phyloP scores from a whole-genome alignment of 345 rosid genomes.

The Populus alba region DNA sequence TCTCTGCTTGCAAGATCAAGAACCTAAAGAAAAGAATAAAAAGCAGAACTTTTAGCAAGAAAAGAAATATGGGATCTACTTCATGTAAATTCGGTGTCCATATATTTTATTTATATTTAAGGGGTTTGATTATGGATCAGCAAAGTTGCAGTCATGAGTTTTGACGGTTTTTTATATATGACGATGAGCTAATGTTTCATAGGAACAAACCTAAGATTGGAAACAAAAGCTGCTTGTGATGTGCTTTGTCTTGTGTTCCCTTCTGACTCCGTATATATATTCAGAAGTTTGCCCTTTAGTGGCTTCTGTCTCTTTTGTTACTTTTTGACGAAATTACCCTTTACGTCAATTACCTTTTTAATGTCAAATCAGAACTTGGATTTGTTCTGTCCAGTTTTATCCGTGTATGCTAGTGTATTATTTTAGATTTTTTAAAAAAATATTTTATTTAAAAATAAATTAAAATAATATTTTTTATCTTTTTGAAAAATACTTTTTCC shows the following conservation, averaged over 20 bases:
- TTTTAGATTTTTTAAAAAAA: too few relatives aligned
- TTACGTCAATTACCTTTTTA: not conserved
- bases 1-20: slow-evolving; percentile 19
- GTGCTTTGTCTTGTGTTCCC: not conserved
- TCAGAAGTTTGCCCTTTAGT: not conserved
- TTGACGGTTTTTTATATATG: not conserved
- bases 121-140: slow-evolving; percentile 26
- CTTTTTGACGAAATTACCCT: slow-evolving; percentile 19
- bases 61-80: not conserved
- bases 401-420: too few relatives aligned
- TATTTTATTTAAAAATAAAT: too few relatives aligned
- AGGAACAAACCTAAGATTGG: slow-evolving; percentile 23
- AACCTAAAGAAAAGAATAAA: slow-evolving; percentile 14
- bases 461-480: too few relatives aligned
- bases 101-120: slow-evolving; percentile 8
- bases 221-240: not conserved
- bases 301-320: not conserved
- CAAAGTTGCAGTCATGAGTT: slow-evolving; percentile 10
- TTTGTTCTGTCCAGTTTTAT: too few relatives aligned
- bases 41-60: slow-evolving; percentile 1
- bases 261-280: not conserved
- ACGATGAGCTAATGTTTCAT: not conserved
- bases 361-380: too few relatives aligned
- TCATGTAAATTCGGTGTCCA: not conserved
- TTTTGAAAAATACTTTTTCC: too few relatives aligned